These are phyloP conservation scores for Malus fusca DNA, from an alignment of 306 rosid genomes.

Conservation along the genomic window DNA sequence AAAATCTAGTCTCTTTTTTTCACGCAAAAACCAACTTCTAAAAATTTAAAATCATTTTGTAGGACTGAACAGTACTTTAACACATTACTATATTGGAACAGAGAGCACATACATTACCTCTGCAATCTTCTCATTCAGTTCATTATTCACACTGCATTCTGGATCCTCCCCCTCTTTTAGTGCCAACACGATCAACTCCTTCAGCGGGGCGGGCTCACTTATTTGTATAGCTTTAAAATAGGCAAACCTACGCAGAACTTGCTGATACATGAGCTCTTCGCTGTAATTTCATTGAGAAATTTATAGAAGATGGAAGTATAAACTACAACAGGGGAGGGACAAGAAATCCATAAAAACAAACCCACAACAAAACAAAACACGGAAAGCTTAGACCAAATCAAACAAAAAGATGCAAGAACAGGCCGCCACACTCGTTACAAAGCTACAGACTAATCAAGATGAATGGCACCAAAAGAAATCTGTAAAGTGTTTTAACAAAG, in stretches of 20 bases:
- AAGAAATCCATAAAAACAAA: not conserved
- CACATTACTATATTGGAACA: not conserved
- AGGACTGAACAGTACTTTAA: not conserved
- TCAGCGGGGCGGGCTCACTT: constrained; percentile 71
- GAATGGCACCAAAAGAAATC: not conserved
- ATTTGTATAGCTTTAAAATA: constrained; percentile 81
- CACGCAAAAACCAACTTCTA: not conserved
- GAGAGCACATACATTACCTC: constrained; percentile 49
- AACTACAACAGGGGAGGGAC: not conserved
- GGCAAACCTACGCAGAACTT: constrained; percentile 73
- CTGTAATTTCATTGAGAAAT: constrained; percentile 36
- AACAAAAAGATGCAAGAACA: not conserved
- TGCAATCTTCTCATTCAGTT: constrained; percentile 60
- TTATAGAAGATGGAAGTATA: not conserved
- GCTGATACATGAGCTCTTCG: constrained; percentile 97
- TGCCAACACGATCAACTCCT: constrained; percentile 72
- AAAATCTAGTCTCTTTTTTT: not conserved
- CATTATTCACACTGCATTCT: constrained; percentile 44
- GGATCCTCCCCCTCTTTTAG: constrained; percentile 71
- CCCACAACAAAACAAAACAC: not conserved
- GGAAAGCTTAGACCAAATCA: not conserved
- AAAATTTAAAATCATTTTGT: not conserved
- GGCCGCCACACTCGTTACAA: not conserved
- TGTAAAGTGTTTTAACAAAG: not conserved
- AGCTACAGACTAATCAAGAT: not conserved